These are phyloP conservation scores for Phytophthora aleatoria DNA, from an alignment of 352 stramenopile species.

Conservation along the genomic window DNA sequence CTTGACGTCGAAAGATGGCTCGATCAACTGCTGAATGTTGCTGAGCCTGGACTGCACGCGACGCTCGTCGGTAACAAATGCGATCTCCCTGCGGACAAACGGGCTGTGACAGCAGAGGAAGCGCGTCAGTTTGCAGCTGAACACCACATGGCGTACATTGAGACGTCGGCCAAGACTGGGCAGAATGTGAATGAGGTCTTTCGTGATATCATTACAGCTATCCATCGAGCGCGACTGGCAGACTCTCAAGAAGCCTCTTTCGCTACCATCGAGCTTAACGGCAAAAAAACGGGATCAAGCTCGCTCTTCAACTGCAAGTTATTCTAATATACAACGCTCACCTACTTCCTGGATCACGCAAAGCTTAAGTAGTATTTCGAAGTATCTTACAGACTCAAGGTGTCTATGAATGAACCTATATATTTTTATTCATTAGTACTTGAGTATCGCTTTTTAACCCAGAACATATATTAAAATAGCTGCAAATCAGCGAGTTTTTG, in stretches of 20 bases:
- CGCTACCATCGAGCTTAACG: slow-evolving; percentile 44
- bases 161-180: slow-evolving; percentile 83
- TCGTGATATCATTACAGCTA: slow-evolving; percentile 53
- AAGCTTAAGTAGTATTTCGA: neutral
- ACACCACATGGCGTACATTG: slow-evolving; percentile 79
- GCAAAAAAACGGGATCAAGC: slow-evolving; percentile 13
- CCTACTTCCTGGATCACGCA: neutral
- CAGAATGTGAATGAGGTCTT: slow-evolving; percentile 70
- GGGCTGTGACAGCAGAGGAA: slow-evolving; percentile 61
- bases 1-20: slow-evolving; percentile 70
- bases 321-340: slow-evolving; percentile 7
- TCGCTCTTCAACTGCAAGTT: slow-evolving; percentile 63
- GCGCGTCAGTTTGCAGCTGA: slow-evolving; percentile 65
- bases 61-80: slow-evolving; percentile 82
- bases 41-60: slow-evolving; percentile 68
- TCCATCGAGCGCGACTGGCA: slow-evolving; percentile 51
- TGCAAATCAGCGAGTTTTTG: slow-evolving; percentile 39
- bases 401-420: neutral
- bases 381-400: neutral
- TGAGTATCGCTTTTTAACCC: neutral
- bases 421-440: neutral
- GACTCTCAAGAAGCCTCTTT: slow-evolving; percentile 32
- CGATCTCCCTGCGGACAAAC: slow-evolving; percentile 48
- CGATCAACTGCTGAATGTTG: slow-evolving; percentile 73
- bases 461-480: slow-evolving; percentile 11